Conservation (phyloP, 208 protist species). For the Willaertia magna region DNA sequence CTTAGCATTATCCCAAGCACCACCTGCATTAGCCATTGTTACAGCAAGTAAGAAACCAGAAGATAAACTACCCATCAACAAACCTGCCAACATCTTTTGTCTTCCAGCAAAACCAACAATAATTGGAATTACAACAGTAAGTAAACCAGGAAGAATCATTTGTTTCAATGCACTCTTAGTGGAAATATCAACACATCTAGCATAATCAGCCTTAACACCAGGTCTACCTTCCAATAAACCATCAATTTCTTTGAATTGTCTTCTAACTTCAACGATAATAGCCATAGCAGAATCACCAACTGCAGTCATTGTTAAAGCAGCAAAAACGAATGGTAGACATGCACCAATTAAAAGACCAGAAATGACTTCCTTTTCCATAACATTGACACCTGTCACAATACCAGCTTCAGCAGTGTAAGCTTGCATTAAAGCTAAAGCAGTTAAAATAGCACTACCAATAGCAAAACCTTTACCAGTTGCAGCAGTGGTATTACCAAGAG, state of each 20-base stretch:
- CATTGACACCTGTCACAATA: neutral
- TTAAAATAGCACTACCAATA: conserved; percentile 76
- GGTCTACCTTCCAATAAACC: conserved; percentile 35
- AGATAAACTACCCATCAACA: conserved; percentile 70
- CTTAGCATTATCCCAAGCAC: conserved; percentile 94
- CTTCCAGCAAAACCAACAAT: conserved; percentile 43
- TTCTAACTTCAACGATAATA: conserved; percentile 79
- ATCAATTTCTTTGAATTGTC: conserved; percentile 72
- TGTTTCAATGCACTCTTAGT: conserved; percentile 71
- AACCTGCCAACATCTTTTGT: conserved; percentile 55
- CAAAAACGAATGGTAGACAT: conserved; percentile 86
- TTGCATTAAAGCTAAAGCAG: conserved; percentile 75
- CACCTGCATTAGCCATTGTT: conserved; percentile 79
- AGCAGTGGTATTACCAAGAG: conserved; percentile 84
- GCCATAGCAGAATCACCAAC: conserved; percentile 74
- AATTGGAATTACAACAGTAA: conserved; percentile 80
- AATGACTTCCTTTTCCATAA: conserved; percentile 1
- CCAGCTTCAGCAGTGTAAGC: conserved; percentile 43
- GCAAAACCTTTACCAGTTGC: conserved; percentile 86
- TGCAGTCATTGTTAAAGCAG: conserved; percentile 80
- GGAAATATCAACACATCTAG: conserved; percentile 73
- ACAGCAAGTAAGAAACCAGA: conserved; percentile 81
- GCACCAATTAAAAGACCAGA: conserved; percentile 73
- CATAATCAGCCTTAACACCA: conserved; percentile 70
- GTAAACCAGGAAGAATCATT: conserved; percentile 75